Percentiles rank a stretch among this genome's conserved stretches.
Conservation (phyloP, 208 protist genomes). For the Trypanosomatidae sp. region DNA sequence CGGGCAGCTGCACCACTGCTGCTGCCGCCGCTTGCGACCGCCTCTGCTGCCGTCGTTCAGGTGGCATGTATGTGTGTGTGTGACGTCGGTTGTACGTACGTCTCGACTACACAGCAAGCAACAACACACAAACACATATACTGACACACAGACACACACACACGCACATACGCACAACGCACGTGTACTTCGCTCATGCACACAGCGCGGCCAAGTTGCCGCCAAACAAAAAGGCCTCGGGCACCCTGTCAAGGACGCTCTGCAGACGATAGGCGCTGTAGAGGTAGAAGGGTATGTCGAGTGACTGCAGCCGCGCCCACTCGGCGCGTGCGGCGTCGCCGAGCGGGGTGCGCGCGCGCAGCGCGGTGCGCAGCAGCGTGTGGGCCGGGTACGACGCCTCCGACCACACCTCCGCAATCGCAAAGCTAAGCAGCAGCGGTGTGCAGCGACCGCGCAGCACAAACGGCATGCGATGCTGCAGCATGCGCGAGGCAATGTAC, state of each 20-base stretch:
- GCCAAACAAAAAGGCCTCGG: constrained; percentile 57
- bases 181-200: too few relatives aligned
- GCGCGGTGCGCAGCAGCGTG: constrained; percentile 59
- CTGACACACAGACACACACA: neutral
- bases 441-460: constrained; percentile 45
- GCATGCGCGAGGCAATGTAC: constrained; percentile 76
- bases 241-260: constrained; percentile 56
- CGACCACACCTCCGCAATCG: constrained; percentile 65
- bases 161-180: neutral
- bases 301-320: constrained; percentile 74
- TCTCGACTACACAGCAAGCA: too few relatives aligned
- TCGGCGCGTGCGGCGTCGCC: constrained; percentile 84
- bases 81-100: neutral
- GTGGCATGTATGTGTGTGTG: neutral
- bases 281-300: constrained; percentile 74
- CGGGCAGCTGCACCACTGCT: constrained; percentile 22
- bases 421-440: constrained; percentile 49
- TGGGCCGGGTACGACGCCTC: constrained; percentile 77
- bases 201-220: constrained; percentile 61
- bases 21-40: neutral
- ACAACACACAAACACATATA: neutral
- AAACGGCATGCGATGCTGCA: constrained; percentile 52
- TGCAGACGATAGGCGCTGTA: constrained; percentile 77
- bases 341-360: constrained; percentile 78
- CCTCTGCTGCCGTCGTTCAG: constrained; percentile 1